Evolutionary conservation across 1,284 basidiomycete genomes (phyloP), one percentile per base, ranked within the genome.

Genomic region (Trichosporon inkin): DNA sequence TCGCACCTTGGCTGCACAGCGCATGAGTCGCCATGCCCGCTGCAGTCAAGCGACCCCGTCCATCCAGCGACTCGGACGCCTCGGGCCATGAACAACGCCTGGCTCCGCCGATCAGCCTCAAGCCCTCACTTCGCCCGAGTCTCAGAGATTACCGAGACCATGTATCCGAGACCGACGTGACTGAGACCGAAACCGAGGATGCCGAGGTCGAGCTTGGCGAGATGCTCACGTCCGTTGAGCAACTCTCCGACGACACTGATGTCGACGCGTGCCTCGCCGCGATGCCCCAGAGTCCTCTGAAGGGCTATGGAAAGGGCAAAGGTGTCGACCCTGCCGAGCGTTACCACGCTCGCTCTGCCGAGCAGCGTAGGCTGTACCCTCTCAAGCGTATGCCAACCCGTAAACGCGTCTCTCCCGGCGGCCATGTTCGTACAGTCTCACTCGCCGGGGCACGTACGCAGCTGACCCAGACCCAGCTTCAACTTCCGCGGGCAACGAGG

Each of bases 301-400:
- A 47, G 19, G 28, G 13, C 10, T 10, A 16, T 28, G 36, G n/a
- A 22, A 61, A 61, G 35, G 59, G 59, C 38, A 61, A 61, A 17
- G 44, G 35, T 47, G 58, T 60, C 53, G 58, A 60, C 39, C 47
- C 58, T 20, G 38, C 41, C 20, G 58, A 56, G 49, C 40, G 52
- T 17, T 49, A 49, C 19, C 7, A 19, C 28, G 32, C 22, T 3
- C 34, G 28, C 6, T 10, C 20, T 14, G 17, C 14, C 32, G 10
- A 41, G 8, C 28, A 34, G 20, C 35, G 16, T 28, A 34, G 20
- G 35, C 34, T 37, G 8, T 36, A 37, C 8, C 3, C 34, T 17
- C 13, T 10, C 40, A 47, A 36, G 20, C 41, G 44, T 10, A 24
- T 28, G 2, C 41, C 55, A 22, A 36, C 39, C 11, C 28, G 54